Base-by-base conservation (phyloP, 495 filamentous ascomycete species). In the Aspergillus baeticus region DNA sequence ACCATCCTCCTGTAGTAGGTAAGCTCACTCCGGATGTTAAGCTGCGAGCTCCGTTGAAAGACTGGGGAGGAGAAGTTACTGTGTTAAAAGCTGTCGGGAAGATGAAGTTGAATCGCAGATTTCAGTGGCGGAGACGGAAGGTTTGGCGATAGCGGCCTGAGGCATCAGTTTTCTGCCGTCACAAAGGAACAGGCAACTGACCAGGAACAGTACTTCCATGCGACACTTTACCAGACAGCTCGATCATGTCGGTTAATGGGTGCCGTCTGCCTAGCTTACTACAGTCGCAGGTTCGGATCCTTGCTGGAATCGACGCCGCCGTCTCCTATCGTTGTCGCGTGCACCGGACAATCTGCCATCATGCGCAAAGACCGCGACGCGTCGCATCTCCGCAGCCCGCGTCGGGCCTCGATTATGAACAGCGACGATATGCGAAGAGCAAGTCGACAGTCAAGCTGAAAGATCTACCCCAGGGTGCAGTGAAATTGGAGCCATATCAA, bases 391-490 rank as follows among this genome's bases (percentile, higher is more conserved):
- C 58, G 43, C 38, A 51, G 35, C 60, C 62, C 21, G 41, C 44
- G 37, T 57, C 48, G 43, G 49, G 34, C 29, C 44, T 63, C 22
- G 46, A 23, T 49, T 14, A 55, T 10, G 46, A 55, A 29, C 48
- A 52, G 41, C 65, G 54, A 35, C 66, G 79, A 59, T 71, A 69
- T 39, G 77, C 75, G 21, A 84, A 83, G 62, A 83, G 83, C 0
- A 74, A 69, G 54, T 74, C 83, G 1, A 82, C 78, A 0, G 63
- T 85, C 38, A 84, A 74, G 42, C 63, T 89, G 15, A 79, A 85
- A 36, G 86, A 90, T 42, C 75, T 89, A 14, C 86, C 87, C 14
- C 86, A 89, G 61, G 84, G 84, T 6, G 59, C 75, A 1, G 59
- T 87, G 38, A 75, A 77, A 50, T 57, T 77, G 2, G 72, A 76